Conservation (phyloP, 2,329 filamentous ascomycete species). For the Colletotrichum sp. region DNA sequence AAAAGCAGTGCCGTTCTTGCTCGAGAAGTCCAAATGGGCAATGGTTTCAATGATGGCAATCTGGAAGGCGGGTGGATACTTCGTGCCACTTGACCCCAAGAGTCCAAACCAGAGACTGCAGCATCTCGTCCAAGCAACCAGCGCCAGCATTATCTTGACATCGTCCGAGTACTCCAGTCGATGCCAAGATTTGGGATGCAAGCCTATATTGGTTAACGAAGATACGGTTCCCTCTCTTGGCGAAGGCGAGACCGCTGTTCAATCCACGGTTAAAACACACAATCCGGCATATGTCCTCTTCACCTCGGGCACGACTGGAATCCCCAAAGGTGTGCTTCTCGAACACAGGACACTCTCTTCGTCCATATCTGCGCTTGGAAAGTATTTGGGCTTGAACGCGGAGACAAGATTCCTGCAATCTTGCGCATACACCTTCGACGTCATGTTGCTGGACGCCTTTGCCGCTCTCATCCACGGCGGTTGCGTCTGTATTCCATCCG, state of each 20-base stretch:
- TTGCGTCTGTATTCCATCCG: conserved; percentile 11
- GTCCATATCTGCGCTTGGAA: neutral
- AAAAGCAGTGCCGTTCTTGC: conserved; percentile 5
- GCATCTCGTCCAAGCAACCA: neutral
- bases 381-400: neutral
- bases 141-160: neutral
- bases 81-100: conserved; percentile 10
- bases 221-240: neutral
- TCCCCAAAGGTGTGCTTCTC: conserved; percentile 30
- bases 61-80: conserved; percentile 3
- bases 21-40: conserved; percentile 8
- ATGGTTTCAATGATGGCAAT: conserved; percentile 10
- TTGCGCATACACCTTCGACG: conserved; percentile 25
- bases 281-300: conserved; percentile 29
- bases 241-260: too few species aligned
- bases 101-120: neutral
- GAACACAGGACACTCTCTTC: conserved; percentile 26
- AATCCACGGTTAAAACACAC: neutral
- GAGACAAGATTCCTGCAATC: conserved; percentile 28
- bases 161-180: neutral
- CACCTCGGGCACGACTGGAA: conserved; percentile 32
- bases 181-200: neutral
- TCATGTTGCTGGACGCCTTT: conserved; percentile 16
- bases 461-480: conserved; percentile 10
- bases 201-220: neutral